Evolutionary conservation across 23 red algal species (phyloP).

Genomic region (Gracilaria domingensis): DNA sequence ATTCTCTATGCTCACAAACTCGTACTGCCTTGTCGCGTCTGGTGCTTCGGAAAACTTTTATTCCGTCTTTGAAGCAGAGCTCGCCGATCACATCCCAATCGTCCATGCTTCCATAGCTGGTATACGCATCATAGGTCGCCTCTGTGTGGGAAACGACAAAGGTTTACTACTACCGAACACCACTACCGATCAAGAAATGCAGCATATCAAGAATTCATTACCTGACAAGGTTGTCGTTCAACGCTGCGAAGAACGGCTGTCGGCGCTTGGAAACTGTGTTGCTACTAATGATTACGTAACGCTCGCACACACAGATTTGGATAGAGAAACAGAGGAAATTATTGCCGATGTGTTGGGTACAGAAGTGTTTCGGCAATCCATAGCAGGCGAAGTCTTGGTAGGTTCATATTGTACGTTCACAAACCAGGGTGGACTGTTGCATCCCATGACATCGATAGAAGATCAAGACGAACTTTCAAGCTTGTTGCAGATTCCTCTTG

Average conservation of each 20-base stretch:
- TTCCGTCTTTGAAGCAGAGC: conserved; percentile 97
- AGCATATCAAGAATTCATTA: conserved; percentile 91
- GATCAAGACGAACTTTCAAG: conserved; percentile 94
- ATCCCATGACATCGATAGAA: conserved; percentile 90
- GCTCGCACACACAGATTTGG: conserved; percentile 89
- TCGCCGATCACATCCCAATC: conserved; percentile 96
- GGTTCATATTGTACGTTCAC: conserved; percentile 94
- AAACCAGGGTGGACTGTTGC: conserved; percentile 97
- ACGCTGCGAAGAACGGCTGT: conserved; percentile 86
- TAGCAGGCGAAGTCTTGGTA: conserved; percentile 93
- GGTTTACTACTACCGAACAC: conserved; percentile 93
- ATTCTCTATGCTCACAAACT: conserved; percentile 90
- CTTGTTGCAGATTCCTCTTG: conserved; percentile 93
- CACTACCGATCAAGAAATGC: conserved; percentile 93
- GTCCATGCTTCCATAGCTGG: conserved; percentile 94
- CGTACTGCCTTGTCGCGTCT: conserved; percentile 90
- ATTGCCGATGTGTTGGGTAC: conserved; percentile 92
- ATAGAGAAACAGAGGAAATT: conserved; percentile 91
- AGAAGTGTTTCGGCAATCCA: conserved; percentile 90
- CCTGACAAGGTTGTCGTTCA: conserved; percentile 91
- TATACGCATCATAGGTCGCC: conserved; percentile 84
- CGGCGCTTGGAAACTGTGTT: conserved; percentile 93
- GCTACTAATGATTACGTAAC: conserved; percentile 95
- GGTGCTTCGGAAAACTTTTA: conserved; percentile 96
- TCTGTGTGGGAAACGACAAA: conserved; percentile 90